Evolutionary conservation across 2,329 filamentous ascomycete genomes (phyloP), one percentile per base, ranked within the genome.

Genomic region (Plectosphaerella plurivora): DNA sequence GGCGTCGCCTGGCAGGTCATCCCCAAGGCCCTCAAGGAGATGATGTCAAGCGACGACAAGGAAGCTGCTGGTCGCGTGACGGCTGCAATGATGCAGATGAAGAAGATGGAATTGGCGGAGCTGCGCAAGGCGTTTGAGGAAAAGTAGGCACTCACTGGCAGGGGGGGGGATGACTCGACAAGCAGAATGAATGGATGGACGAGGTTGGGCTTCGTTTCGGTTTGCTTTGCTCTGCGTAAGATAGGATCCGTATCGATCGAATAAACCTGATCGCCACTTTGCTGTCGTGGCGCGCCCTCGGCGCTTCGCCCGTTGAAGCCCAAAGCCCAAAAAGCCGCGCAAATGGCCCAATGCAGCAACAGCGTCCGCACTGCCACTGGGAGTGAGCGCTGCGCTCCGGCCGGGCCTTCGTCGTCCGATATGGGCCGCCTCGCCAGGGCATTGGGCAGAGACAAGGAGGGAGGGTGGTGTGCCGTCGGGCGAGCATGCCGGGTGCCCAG

Each of bases 1-100:
- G 75, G 75, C 4, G 61, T 78, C 11, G 57, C 62, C 12, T 78
- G 76, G 75, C 76, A 79, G 65, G 63, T 78, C 35, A 61, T 73
- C 42, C 74, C 75, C 5, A 66, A 54, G 54, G 54, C 47, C 18
- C 55, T 77, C 49, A 65, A 64, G 58, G 61, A 67, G 51, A 61
- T 70, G 60, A 50, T 74, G 54, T 47, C 54, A 2, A 60, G 64
- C n/a, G 57, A 25, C 36, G 69, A 74, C 50, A 61, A 57, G 59
- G 70, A 60, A 53, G 68, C 62, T 37, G 63, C 64, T 15, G 61
- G 58, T 6, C 60, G 66, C 46, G 63, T 59, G 8, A 67, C 58
- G 25, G 54, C 50, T 42, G 68, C 65, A 5, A 74, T 77, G 68
- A 64, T 73, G 66, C 55, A 57, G 24, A 73, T 74, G 70, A 67